Evolutionary conservation across 768 basidiomycete species (phyloP), one percentile per base, ranked within the genome.

Genomic region (Boletus huronensis): DNA sequence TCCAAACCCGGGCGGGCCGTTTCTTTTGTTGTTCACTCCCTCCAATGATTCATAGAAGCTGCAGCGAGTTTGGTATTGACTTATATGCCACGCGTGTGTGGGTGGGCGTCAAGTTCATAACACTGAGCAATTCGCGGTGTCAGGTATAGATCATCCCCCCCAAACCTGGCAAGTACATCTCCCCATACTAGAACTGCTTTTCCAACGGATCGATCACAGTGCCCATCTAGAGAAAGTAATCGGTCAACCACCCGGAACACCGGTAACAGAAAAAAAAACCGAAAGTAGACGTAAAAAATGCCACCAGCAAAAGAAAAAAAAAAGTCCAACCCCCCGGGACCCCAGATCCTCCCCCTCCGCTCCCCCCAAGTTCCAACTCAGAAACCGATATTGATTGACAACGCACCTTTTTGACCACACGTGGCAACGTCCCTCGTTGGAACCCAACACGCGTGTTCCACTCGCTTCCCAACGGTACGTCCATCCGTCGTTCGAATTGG

Each of bases 371-470:
- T n/a, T n/a, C 31, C 1, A 28, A 28, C 28, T 28, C 28, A 28
- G 6, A 21, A 23, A 35, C 35, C 17, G 0, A 35, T 8, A 6
- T 16, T 16, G 32, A 5, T n/a, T 11, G 36, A 38, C 26, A 50
- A 56, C 43, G 52, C 54, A 87, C 90, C 85, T 95, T 98, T 74
- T 88, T 93, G 54, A 89, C 84, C 10, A 97, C 85, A 58, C 81
- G 82, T 2, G 94, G 94, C 59, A 95, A 65, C 25, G 93, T 96
- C 54, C 81, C 89, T 56, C 84, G 77, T 73, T 93, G 90, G 80
- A 92, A 90, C 3, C 77, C 87, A 9, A 89, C 79, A 46, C 93
- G 78, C 1, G 93, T 94, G 63, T 96, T 96, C 94, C 94, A 99
- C 70, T 98, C 96, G 46, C 77, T 77, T 7, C 96, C 96, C 28